These are phyloP conservation scores for Sclerotinia nivalis DNA, from an alignment of 2,329 filamentous ascomycete species.

Conservation along the genomic window DNA sequence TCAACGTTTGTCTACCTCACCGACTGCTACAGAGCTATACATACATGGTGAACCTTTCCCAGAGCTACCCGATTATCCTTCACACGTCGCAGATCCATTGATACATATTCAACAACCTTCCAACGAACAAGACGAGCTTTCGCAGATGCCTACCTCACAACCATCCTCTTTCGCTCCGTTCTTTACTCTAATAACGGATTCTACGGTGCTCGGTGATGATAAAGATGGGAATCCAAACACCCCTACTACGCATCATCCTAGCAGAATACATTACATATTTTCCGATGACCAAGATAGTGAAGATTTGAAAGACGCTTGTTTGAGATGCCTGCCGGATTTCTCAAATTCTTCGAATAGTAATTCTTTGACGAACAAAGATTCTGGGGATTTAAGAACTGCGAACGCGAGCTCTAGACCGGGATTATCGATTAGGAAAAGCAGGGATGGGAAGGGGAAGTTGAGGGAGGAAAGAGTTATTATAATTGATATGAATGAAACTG, in stretches of 20 bases:
- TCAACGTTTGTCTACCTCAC: background rate
- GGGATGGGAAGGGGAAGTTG: constrained; percentile 2
- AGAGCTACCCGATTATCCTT: background rate
- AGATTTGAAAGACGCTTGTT: constrained; percentile 65
- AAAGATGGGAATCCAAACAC: constrained; percentile 43
- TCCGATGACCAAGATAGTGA: constrained; percentile 82
- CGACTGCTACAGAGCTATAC: constrained; percentile 9
- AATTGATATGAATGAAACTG: constrained; percentile 53
- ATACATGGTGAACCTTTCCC: constrained; percentile 16
- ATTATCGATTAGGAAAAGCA: constrained; percentile 19
- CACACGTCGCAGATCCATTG: background rate
- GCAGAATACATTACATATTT: constrained; percentile 85
- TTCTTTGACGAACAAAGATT: constrained; percentile 5
- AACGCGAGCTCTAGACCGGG: background rate
- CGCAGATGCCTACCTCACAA: background rate
- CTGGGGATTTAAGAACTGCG: constrained; percentile 1
- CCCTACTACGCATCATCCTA: constrained; percentile 74
- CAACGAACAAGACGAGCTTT: constrained; percentile 8
- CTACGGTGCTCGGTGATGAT: constrained; percentile 42
- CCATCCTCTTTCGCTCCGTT: constrained; percentile 65
- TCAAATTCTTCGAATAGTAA: background rate
- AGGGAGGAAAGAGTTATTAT: constrained; percentile 51
- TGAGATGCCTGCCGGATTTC: constrained; percentile 37
- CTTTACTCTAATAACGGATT: constrained; percentile 82
- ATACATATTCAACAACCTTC: constrained; percentile 16